Evolutionary conservation across 805 yeast species (phyloP).

Genomic region (Candida railenensis): DNA sequence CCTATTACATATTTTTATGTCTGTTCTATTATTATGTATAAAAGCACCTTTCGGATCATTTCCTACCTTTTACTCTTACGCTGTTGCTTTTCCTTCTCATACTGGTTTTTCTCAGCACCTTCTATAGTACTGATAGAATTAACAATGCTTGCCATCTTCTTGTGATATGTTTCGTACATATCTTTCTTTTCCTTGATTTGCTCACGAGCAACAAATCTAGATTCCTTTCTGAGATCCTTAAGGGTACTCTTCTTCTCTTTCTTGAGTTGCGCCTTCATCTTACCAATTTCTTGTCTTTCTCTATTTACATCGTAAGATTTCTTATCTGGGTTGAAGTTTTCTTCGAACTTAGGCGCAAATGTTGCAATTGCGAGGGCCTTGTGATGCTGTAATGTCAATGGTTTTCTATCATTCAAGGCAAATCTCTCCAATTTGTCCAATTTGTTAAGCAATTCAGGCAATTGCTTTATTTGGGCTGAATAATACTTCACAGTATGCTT

Average conservation of each 20-base stretch:
- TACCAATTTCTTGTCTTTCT: slow-evolving; percentile 77
- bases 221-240: slow-evolving; percentile 88
- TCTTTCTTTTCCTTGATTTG: slow-evolving; percentile 75
- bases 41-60: too few relatives aligned
- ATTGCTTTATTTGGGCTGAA: slow-evolving; percentile 22
- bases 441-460: slow-evolving; percentile 46
- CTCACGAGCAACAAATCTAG: slow-evolving; percentile 83
- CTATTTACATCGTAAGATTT: slow-evolving; percentile 85
- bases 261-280: slow-evolving; percentile 82
- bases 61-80: slow-evolving; percentile 43
- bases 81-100: slow-evolving; percentile 78
- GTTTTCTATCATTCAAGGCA: slow-evolving; percentile 35
- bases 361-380: slow-evolving; percentile 82
- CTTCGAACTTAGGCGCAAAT: slow-evolving; percentile 89
- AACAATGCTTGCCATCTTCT: slow-evolving; percentile 83
- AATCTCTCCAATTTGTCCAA: slow-evolving; percentile 46
- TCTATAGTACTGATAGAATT: slow-evolving; percentile 89
- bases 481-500: slow-evolving; percentile 34
- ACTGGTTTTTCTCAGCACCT: slow-evolving; percentile 91
- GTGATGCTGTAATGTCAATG: slow-evolving; percentile 80
- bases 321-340: slow-evolving; percentile 92
- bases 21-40: neutral
- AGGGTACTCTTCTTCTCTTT: slow-evolving; percentile 86
- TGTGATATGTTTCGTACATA: slow-evolving; percentile 76
- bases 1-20: too few relatives aligned